These are phyloP conservation scores for Blumeriella jaapii DNA, from an alignment of 2,329 filamentous ascomycete species.

Conservation along the genomic window DNA sequence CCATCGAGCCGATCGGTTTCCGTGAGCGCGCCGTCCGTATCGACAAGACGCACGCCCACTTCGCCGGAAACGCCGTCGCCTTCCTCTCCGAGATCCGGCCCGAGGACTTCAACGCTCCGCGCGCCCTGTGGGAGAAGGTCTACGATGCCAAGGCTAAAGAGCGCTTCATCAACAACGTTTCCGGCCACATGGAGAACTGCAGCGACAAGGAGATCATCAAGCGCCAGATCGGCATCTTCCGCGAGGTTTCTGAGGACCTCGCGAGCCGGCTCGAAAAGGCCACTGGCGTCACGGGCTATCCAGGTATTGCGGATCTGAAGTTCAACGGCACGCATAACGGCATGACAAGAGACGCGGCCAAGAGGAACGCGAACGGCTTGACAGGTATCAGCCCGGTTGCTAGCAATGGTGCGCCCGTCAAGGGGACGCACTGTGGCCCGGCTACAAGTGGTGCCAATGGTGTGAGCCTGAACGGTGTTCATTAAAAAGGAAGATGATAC, in stretches of 20 bases:
- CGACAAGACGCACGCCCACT: slow-evolving; percentile 31
- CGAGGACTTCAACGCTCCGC: slow-evolving; percentile 35
- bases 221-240: slow-evolving; percentile 53
- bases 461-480: slow-evolving; percentile 1
- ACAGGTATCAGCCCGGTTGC: slow-evolving; percentile 25
- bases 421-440: slow-evolving; percentile 8
- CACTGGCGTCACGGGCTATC: slow-evolving; percentile 48
- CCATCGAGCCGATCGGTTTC: slow-evolving; percentile 29
- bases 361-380: slow-evolving; percentile 41
- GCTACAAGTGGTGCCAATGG: slow-evolving; percentile 6
- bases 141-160: slow-evolving; percentile 46
- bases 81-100: slow-evolving; percentile 31
- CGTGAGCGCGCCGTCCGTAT: slow-evolving; percentile 27
- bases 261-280: slow-evolving; percentile 49
- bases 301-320: slow-evolving; percentile 39
- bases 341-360: slow-evolving; percentile 35
- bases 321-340: slow-evolving; percentile 54
- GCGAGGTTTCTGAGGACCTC: slow-evolving; percentile 48
- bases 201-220: slow-evolving; percentile 48
- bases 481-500: no score
- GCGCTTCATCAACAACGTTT: slow-evolving; percentile 47
- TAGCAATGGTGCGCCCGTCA: slow-evolving; percentile 37
- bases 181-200: slow-evolving; percentile 49
- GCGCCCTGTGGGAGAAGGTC: slow-evolving; percentile 48
- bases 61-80: slow-evolving; percentile 32